Conservation (phyloP, 2,329 filamentous ascomycete species). For the Ramularia endophylla region DNA sequence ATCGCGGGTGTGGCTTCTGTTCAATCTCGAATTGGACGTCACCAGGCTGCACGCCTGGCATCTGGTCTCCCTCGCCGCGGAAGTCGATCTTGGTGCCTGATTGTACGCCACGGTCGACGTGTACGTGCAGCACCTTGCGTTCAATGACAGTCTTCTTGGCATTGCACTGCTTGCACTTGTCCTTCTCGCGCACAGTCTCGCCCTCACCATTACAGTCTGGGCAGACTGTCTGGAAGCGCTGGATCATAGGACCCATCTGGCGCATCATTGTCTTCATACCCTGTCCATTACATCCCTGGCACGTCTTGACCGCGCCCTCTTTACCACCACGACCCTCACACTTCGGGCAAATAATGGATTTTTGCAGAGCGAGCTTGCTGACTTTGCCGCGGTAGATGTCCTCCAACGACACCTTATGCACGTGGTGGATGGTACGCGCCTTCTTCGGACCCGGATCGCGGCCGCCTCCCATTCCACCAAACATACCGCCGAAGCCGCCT, state of each 20-base stretch:
- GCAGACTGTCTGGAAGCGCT: conserved; percentile 99
- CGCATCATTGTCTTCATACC: conserved; percentile 99
- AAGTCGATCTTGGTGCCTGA: conserved; percentile 97
- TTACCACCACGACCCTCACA: conserved; percentile 94
- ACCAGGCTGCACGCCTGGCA: conserved; percentile 85
- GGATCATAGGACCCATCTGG: conserved; percentile 99
- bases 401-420: conserved; percentile 96
- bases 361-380: conserved; percentile 94
- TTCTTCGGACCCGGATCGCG: conserved; percentile 77
- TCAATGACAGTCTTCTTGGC: conserved; percentile 99
- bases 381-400: conserved; percentile 98
- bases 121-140: conserved; percentile 95
- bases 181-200: conserved; percentile 93
- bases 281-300: conserved; percentile 80
- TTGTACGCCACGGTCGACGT: conserved; percentile 90
- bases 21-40: conserved; percentile 99
- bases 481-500: conserved; percentile 67
- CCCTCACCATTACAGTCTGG: conserved; percentile 97
- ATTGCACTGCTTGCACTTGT: conserved; percentile 91
- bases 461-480: conserved; percentile 63
- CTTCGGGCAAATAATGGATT: conserved; percentile 93
- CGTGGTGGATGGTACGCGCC: conserved; percentile 94
- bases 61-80: conserved; percentile 92
- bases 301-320: conserved; percentile 94
- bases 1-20: conserved; percentile 94